A percentile compares a stretch with the other conserved stretches of the same genome.
Conservation (phyloP, 106 monocot genomes). For the Vanilla planifolia region DNA sequence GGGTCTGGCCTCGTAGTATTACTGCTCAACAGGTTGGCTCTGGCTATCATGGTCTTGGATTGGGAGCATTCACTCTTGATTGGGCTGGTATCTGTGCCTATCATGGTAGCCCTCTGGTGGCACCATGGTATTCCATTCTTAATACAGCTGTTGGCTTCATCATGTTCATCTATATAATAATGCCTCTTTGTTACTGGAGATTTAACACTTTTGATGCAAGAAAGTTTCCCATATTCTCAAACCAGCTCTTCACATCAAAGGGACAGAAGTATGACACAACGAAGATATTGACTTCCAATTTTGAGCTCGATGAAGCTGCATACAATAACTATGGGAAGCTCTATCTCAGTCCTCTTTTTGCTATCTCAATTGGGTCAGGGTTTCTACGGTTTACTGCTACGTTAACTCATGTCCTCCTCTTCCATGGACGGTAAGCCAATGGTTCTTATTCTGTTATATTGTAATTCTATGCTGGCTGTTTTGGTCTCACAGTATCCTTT, state of each 20-base stretch:
- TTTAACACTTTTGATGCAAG: slow-evolving; percentile 68
- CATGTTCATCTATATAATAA: slow-evolving; percentile 84
- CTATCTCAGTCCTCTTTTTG: slow-evolving; percentile 79
- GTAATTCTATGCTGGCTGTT: no score
- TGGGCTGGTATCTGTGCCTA: slow-evolving; percentile 93
- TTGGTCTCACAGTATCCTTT: no score
- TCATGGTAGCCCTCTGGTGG: slow-evolving; percentile 79
- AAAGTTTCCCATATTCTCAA: slow-evolving; percentile 91
- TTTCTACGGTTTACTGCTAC: slow-evolving; percentile 77
- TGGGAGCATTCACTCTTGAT: slow-evolving; percentile 84
- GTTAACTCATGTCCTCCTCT: slow-evolving; percentile 68
- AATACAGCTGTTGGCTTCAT: slow-evolving; percentile 71
- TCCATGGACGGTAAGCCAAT: slow-evolving; percentile 55
- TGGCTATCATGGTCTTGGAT: slow-evolving; percentile 74
- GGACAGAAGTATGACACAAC: slow-evolving; percentile 72
- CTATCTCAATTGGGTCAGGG: slow-evolving; percentile 74
- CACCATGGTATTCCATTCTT: slow-evolving; percentile 79
- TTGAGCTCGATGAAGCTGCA: slow-evolving; percentile 70
- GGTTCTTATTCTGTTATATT: no score
- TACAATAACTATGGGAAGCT: slow-evolving; percentile 72
- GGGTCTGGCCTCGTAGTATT: slow-evolving; percentile 77
- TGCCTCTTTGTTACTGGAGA: slow-evolving; percentile 85
- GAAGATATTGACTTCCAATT: slow-evolving; percentile 50
- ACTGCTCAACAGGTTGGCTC: slow-evolving; percentile 89
- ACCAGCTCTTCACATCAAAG: slow-evolving; percentile 60